Conservation (phyloP, 164 flowering plant genomes). For the Vitis amurensis region DNA sequence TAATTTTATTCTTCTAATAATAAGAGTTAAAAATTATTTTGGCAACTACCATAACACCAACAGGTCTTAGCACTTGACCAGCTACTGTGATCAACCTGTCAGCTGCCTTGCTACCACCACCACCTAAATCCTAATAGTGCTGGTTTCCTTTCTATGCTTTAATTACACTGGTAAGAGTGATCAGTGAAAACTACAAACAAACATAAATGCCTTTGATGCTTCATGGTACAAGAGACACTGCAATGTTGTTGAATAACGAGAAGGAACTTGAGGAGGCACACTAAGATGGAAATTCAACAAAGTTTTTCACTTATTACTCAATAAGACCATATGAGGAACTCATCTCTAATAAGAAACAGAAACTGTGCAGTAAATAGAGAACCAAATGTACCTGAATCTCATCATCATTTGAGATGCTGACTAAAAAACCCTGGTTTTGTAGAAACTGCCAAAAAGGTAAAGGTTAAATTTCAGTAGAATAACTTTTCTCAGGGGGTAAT, state of each 20-base stretch:
- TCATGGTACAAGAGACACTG: background rate
- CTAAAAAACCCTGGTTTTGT: slow-evolving; percentile 46
- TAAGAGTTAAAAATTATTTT: too few relatives aligned
- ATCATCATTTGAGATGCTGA: slow-evolving; percentile 49
- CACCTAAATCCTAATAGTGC: background rate
- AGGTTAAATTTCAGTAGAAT: background rate
- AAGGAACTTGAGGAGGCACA: background rate
- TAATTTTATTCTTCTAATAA: too few relatives aligned
- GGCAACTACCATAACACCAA: too few relatives aligned
- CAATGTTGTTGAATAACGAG: background rate
- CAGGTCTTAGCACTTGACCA: background rate
- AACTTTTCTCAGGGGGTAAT: background rate
- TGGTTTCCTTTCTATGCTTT: too few relatives aligned
- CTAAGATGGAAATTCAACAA: background rate
- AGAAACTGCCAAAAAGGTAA: slow-evolving; percentile 43
- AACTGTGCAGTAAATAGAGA: slow-evolving; percentile 1
- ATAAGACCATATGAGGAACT: background rate
- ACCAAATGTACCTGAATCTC: slow-evolving; percentile 43
- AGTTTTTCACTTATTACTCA: background rate
- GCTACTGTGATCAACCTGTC: background rate
- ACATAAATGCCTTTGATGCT: too few relatives aligned
- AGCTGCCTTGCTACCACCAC: background rate
- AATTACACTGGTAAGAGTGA: too few relatives aligned
- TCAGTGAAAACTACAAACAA: too few relatives aligned
- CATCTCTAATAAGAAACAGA: background rate